Evolutionary conservation across 2,329 filamentous ascomycete genomes (phyloP), one percentile per base, ranked within the genome.

Genomic region (Hysterium pulicare): DNA sequence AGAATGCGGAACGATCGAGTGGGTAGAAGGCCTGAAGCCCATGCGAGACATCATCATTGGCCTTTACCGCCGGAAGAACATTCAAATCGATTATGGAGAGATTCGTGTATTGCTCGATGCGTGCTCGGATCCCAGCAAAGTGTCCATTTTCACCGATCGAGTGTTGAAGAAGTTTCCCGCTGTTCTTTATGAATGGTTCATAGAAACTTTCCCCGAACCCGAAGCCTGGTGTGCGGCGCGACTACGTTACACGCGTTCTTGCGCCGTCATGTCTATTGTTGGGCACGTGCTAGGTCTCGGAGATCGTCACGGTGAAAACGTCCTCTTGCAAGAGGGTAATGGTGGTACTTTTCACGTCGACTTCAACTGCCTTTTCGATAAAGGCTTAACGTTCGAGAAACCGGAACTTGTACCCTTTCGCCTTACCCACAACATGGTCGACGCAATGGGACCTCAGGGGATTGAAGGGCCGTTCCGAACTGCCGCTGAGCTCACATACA

Each of bases 351-450:
- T 98, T 68, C 93, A 99, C 68, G 94, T 99, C 34, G 93, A 98
- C 70, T 98, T 99, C 77, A 98, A 98, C 71, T 98, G 94, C 67
- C 82, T 98, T 4, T 99, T 99, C 65, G 94, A 98, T 73, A 98
- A 98, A 56, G 93, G 93, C 1, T 79, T 91, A 31, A 96, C 90
- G 0, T 97, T 98, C 62, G 85, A 90, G 49, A 95, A 94, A 66
- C 91, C 93, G 0, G 93, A 99, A 68, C 77, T 86, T 22, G 93
- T 98, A 1, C 94, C 93, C 2, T 99, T 98, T 75, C 86, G 94
- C 13, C 77, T 98, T 32, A 98, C 93, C 3, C 91, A 96, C 75
- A 98, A 98, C 69, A 97, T 98, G 91, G 82, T 94, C 26, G 88
- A 95, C 50, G 94, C 93, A 9, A 97, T 98, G 83, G 93, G 93